Evolutionary conservation across 352 stramenopile species (phyloP).

Genomic region (Globisporangium heterothallicum): DNA sequence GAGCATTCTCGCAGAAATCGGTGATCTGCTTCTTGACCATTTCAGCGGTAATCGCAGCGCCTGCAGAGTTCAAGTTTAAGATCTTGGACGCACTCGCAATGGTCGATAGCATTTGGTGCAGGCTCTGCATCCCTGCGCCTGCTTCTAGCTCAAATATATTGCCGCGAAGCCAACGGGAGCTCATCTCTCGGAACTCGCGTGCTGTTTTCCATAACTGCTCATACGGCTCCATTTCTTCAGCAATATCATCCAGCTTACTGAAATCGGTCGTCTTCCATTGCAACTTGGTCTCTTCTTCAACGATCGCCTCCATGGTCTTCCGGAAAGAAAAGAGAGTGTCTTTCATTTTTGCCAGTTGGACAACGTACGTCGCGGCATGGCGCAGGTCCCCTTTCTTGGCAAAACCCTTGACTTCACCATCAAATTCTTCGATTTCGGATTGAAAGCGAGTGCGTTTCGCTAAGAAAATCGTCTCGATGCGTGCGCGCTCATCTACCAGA

Average conservation of each 20-base stretch:
- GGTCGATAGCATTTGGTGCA: constrained; percentile 54
- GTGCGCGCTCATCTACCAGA: constrained; percentile 49
- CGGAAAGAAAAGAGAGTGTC: constrained; percentile 54
- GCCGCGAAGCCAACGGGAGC: constrained; percentile 45
- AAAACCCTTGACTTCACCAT: constrained; percentile 60
- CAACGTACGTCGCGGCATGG: constrained; percentile 69
- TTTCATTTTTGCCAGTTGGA: constrained; percentile 69
- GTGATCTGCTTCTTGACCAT: constrained; percentile 75
- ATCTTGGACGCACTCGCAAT: constrained; percentile 53
- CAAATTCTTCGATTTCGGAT: constrained; percentile 71
- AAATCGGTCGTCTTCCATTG: constrained; percentile 72
- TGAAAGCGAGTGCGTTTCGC: constrained; percentile 65
- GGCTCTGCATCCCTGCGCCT: constrained; percentile 31
- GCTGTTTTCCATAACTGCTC: constrained; percentile 70
- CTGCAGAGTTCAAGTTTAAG: constrained; percentile 45
- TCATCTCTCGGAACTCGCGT: constrained; percentile 72
- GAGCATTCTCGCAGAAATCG: constrained; percentile 65
- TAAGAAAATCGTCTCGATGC: constrained; percentile 69
- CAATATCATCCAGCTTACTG: constrained; percentile 67
- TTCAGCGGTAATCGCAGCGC: constrained; percentile 58
- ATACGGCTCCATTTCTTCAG: constrained; percentile 67
- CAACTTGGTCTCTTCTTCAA: constrained; percentile 56
- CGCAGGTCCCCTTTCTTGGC: constrained; percentile 73
- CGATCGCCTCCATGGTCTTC: constrained; percentile 47
- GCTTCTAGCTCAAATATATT: constrained; percentile 70